Evolutionary conservation across 2,329 filamentous ascomycete genomes (phyloP).

Genomic region (Blastomyces gilchristii): DNA sequence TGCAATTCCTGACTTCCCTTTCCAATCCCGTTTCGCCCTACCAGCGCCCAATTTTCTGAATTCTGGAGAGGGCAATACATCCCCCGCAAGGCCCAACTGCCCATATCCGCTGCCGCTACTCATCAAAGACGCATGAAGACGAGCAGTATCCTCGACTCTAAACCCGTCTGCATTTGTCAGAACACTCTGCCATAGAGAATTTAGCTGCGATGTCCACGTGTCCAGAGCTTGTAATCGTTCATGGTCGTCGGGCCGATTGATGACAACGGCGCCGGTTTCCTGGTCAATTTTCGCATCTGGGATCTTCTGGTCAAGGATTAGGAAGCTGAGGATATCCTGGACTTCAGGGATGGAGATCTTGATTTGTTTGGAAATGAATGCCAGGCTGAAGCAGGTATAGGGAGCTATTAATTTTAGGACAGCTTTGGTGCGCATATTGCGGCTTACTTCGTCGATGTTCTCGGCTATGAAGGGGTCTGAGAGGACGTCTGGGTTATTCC

Average conservation of each 20-base stretch:
- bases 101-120: slow-evolving; percentile 24
- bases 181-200: slow-evolving; percentile 57
- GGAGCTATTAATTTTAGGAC: slow-evolving; percentile 87
- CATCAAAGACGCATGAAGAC: slow-evolving; percentile 23
- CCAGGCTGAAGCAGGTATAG: slow-evolving; percentile 82
- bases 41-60: slow-evolving; percentile 2
- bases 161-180: slow-evolving; percentile 69
- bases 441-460: slow-evolving; percentile 97
- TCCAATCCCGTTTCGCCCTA: slow-evolving; percentile 14
- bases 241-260: slow-evolving; percentile 58
- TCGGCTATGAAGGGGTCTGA: slow-evolving; percentile 93
- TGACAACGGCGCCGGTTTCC: slow-evolving; percentile 70
- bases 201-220: slow-evolving; percentile 61
- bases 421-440: slow-evolving; percentile 95
- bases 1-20: slow-evolving; percentile 17
- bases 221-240: slow-evolving; percentile 64
- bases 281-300: slow-evolving; percentile 75
- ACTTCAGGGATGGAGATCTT: slow-evolving; percentile 78
- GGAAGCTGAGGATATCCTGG: slow-evolving; percentile 87
- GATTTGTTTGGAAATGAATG: slow-evolving; percentile 79
- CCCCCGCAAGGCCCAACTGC: slow-evolving; percentile 12
- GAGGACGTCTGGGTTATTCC: slow-evolving; percentile 78
- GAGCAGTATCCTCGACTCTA: slow-evolving; percentile 33
- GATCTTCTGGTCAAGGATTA: slow-evolving; percentile 85
- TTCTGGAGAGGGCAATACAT: slow-evolving; percentile 15